Conservation (phyloP, 2,329 filamentous ascomycete genomes). For the Calycina marina region DNA sequence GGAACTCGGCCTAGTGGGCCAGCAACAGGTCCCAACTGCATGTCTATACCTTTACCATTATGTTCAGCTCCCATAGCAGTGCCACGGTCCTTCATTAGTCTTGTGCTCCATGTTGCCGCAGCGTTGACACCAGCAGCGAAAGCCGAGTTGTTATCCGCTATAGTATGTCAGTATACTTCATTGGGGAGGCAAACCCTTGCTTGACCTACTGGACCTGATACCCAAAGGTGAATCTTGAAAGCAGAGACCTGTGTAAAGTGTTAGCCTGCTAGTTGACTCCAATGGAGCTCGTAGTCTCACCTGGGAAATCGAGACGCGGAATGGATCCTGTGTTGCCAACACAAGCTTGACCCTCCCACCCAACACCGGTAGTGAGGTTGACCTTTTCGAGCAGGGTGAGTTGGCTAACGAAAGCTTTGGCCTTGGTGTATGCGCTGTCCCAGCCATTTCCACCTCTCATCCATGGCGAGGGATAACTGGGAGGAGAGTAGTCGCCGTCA, state of each 20-base stretch:
- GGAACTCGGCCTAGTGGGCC: conserved; percentile 50
- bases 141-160: conserved; percentile 55
- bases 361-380: conserved; percentile 79
- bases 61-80: conserved; percentile 57
- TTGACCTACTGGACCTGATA: conserved; percentile 26
- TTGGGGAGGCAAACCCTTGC: neutral
- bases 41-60: conserved; percentile 57
- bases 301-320: conserved; percentile 17
- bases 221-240: conserved; percentile 22
- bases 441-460: conserved; percentile 30
- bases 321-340: conserved; percentile 22
- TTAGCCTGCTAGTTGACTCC: neutral
- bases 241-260: conserved; percentile 14
- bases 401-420: conserved; percentile 49
- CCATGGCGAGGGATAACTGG: conserved; percentile 23
- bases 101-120: conserved; percentile 62
- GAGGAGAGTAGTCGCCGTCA: conserved; percentile 13
- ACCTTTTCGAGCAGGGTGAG: conserved; percentile 79
- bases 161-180: neutral
- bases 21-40: conserved; percentile 62
- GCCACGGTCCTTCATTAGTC: conserved; percentile 52
- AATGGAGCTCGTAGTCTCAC: neutral
- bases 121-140: conserved; percentile 67
- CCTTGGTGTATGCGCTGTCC: conserved; percentile 57
- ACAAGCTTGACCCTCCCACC: conserved; percentile 20